These are phyloP conservation scores for Didymella segeticola DNA, from an alignment of 2,329 filamentous ascomycete genomes.

Conservation along the genomic window DNA sequence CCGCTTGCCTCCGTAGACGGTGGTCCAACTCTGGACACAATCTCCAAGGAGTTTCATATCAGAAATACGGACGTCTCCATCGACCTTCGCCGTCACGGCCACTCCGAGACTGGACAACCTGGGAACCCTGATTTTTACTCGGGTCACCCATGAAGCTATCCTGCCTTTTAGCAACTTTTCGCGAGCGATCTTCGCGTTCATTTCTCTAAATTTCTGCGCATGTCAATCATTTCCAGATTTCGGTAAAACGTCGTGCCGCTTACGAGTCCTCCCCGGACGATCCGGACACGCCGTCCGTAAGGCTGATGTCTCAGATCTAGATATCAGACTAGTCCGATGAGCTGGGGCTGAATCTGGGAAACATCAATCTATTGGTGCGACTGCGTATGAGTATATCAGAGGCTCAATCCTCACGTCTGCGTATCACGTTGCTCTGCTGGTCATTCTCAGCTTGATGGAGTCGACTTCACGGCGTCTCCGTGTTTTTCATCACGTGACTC, in stretches of 20 bases:
- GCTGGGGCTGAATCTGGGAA: constrained; percentile 5
- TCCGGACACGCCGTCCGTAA: constrained; percentile 18
- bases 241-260: constrained; percentile 11
- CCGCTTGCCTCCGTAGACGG: neutral
- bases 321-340: constrained; percentile 9
- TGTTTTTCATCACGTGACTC: constrained; percentile 12
- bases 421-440: neutral
- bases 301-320: constrained; percentile 19
- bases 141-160: constrained; percentile 3
- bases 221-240: constrained; percentile 9
- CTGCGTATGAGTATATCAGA: neutral
- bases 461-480: constrained; percentile 13
- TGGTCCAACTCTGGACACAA: neutral
- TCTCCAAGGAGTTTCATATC: neutral
- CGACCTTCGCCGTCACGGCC: constrained; percentile 9
- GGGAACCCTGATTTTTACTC: neutral
- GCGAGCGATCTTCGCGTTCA: constrained; percentile 6
- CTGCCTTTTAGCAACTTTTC: constrained; percentile 5
- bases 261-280: neutral
- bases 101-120: constrained; percentile 8
- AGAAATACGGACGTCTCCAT: neutral
- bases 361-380: constrained; percentile 1
- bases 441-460: neutral
- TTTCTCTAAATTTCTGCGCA: neutral
- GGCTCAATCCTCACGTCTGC: neutral